Percentiles rank a stretch among this genome's conserved stretches.
phyloP scores from a whole-genome alignment of 2,329 filamentous ascomycete genomes.

The Aspergillus eucalypticola region DNA sequence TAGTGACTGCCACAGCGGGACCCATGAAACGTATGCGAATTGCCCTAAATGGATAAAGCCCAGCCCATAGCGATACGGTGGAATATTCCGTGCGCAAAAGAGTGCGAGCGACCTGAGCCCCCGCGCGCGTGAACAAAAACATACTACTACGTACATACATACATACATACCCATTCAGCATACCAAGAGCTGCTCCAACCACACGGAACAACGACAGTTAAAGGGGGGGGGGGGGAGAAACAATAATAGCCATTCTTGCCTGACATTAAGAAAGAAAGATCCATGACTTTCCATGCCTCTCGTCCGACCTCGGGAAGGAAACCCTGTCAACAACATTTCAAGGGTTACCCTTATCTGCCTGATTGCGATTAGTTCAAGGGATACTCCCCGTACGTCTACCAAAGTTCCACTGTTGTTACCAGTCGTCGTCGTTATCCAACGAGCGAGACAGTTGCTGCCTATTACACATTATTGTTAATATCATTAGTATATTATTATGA shows the following conservation, averaged over 20 bases:
- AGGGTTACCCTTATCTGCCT: background rate
- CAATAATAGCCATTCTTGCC: no score
- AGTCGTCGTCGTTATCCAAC: background rate
- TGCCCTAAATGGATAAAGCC: conserved; percentile 7
- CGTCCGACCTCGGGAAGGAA: background rate
- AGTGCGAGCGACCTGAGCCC: background rate
- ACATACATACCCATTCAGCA: background rate
- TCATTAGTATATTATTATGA: background rate
- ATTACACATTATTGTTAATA: conserved; percentile 62
- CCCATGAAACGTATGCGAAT: conserved; percentile 7
- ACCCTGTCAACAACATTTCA: background rate
- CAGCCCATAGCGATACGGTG: background rate
- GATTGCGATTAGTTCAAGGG: background rate
- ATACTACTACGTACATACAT: background rate
- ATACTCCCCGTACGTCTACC: background rate
- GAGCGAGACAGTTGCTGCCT: background rate
- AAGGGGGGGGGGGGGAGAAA: no score
- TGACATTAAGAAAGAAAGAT: background rate
- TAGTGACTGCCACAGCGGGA: background rate
- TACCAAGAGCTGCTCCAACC: background rate
- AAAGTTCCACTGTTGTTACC: background rate
- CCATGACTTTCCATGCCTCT: background rate
- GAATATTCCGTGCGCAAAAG: background rate
- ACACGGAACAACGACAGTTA: background rate
- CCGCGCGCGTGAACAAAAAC: background rate